A percentile compares a stretch with the other conserved stretches of the same genome.
These are phyloP conservation scores for Monosporascus sp. DNA, from an alignment of 2,329 filamentous ascomycete species.

Conservation along the genomic window DNA sequence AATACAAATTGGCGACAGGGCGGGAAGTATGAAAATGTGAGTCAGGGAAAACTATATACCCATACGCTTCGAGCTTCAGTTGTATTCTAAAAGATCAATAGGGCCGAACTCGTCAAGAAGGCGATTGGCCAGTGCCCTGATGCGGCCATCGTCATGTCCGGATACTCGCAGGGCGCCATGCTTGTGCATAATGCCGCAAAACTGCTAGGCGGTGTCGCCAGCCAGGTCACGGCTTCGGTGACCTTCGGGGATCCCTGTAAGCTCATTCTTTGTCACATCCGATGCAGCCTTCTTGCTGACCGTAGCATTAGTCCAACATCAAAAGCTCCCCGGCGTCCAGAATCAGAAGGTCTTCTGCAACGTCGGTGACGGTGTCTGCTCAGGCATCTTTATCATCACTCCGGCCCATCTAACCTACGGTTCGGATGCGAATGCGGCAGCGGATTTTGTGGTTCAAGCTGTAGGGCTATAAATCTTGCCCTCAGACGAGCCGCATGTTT, in stretches of 20 bases:
- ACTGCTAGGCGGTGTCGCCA: neutral
- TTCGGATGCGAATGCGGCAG: neutral
- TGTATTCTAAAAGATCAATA: neutral
- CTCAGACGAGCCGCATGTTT: too few relatives aligned
- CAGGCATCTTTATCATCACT: neutral
- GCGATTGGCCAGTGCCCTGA: neutral
- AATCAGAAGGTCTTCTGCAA: neutral
- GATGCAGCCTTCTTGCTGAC: too few relatives aligned
- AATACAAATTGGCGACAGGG: neutral
- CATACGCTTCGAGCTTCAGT: neutral
- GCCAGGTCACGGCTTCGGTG: neutral
- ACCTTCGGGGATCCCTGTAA: neutral
- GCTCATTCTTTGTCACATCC: neutral
- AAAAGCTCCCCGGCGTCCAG: neutral
- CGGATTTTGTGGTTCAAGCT: neutral
- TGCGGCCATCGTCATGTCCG: neutral
- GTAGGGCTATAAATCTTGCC: neutral
- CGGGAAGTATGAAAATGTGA: neutral
- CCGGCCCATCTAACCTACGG: neutral
- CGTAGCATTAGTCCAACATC: neutral
- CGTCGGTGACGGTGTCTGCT: neutral
- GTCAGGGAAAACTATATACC: neutral
- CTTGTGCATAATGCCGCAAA: neutral
- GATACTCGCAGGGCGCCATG: neutral
- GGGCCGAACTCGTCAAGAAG: neutral